Evolutionary conservation across 1,284 basidiomycete genomes (phyloP).

Genomic region (Acaromyces ingoldii): DNA sequence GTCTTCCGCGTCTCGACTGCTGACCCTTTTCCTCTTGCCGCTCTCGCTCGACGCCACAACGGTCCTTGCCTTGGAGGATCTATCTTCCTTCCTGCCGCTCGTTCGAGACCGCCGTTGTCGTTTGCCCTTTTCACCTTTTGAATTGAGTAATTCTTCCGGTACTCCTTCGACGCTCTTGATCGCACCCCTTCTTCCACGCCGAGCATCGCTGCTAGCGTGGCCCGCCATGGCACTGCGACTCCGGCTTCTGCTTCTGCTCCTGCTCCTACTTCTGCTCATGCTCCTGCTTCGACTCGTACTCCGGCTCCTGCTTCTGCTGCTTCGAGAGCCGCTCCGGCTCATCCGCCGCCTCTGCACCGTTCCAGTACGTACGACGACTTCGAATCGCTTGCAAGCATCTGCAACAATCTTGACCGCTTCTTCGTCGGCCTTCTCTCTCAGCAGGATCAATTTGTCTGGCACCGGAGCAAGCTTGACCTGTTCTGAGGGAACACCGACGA

Average conservation of each 20-base stretch:
- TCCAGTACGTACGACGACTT: background rate
- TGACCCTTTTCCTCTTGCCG: background rate
- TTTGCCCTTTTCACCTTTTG: too few species aligned
- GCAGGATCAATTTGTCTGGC: background rate
- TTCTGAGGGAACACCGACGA: background rate
- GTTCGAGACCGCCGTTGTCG: background rate
- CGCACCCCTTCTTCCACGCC: too few species aligned
- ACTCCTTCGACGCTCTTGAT: too few species aligned
- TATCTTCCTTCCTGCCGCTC: background rate
- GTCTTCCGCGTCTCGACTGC: background rate
- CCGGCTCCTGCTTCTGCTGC: background rate
- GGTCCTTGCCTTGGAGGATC: too few species aligned
- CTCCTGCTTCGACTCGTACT: background rate
- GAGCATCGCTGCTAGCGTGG: too few species aligned
- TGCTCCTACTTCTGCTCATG: background rate
- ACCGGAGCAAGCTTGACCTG: background rate
- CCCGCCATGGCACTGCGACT: too few species aligned
- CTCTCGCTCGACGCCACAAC: too few species aligned
- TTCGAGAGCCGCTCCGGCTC: background rate
- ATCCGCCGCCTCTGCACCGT: background rate
- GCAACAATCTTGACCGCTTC: background rate
- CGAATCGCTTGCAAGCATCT: background rate
- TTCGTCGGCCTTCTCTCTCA: background rate
- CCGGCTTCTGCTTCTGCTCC: background rate
- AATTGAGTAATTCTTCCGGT: too few species aligned